Evolutionary conservation across 495 filamentous ascomycete genomes (phyloP), one percentile per base, ranked within the genome.

Genomic region (Letharia columbiana): DNA sequence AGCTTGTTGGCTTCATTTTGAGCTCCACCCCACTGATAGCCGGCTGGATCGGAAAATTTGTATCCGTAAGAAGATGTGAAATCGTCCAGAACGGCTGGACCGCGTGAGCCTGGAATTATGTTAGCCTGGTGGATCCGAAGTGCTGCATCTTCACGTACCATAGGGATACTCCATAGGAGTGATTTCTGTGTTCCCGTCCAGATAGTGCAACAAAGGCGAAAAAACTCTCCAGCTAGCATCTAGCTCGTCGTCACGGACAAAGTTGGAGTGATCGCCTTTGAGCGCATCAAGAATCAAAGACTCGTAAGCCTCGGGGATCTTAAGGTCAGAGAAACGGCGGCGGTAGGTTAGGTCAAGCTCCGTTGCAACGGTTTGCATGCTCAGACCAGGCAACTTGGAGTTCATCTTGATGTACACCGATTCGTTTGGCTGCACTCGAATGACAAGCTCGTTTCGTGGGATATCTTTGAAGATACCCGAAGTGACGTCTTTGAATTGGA

Each of bases 371-470:
- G 95, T 99, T 83, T 99, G 95, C 94, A 97, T 99, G 79, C 91
- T 97, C 73, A 99, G 81, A 72, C 95, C 95, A 33, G 95, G 95
- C 61, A 98, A 82, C 82, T 99, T 99, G 13, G 92, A 97, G 87
- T 99, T 99, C 95, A 98, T 99, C 87, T 99, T 99, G 79, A 97
- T 96, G 82, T 99, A 99, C 69, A 99, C 91, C 72, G 89, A 93
- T 82, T 99, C 95, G 79, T 99, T 99, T 69, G 95, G 95, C 79
- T 99, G 95, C 67, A 99, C 95, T 67, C 95, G 91, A 80, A 99
- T 96, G 71, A 99, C 95, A 65, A 99, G 88, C 80, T 99, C 95
- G 82, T 99, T 99, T 60, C 95, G 89, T 61, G 95, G 95, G 69
- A 98, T 99, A 72, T 99, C 92, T 84, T 98, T 98, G 82, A 99